Conservation (phyloP, 257 asterid genomes). For the Mentha longifolia region DNA sequence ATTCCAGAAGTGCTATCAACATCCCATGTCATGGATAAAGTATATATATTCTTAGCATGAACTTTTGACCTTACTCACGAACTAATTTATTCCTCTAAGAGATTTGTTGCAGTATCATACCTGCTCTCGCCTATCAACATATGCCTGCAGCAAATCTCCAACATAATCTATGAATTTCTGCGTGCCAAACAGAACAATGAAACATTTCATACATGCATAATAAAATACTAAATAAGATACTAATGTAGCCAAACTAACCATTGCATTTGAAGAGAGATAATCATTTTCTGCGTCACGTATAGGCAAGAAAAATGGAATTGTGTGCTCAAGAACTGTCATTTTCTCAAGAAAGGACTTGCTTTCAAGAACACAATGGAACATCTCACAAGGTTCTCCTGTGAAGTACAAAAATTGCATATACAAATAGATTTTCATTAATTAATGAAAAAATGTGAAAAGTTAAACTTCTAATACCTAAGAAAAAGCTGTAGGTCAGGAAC, state of each 20-base stretch:
- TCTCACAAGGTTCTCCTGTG: conserved; percentile 93
- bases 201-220: conserved; percentile 27
- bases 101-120: conserved; percentile 43
- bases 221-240: conserved; percentile 26
- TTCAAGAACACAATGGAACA: conserved; percentile 95
- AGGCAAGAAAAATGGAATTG: conserved; percentile 93
- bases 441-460: conserved; percentile 15
- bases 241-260: conserved; percentile 58
- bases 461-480: neutral
- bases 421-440: conserved; percentile 22
- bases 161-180: conserved; percentile 95
- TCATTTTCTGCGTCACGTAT: conserved; percentile 87
- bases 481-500: neutral
- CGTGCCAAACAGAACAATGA: conserved; percentile 37
- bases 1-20: too few species aligned
- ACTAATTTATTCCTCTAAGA: conserved; percentile 1
- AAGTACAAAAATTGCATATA: conserved; percentile 23
- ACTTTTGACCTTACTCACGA: neutral
- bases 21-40: too few species aligned
- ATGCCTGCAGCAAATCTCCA: conserved; percentile 94
- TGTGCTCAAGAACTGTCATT: conserved; percentile 90
- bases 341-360: conserved; percentile 99
- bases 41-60: too few species aligned
- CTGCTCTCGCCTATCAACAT: conserved; percentile 98
- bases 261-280: conserved; percentile 85